phyloP scores from a whole-genome alignment of 768 basidiomycete genomes.

The Phaffia australis region DNA sequence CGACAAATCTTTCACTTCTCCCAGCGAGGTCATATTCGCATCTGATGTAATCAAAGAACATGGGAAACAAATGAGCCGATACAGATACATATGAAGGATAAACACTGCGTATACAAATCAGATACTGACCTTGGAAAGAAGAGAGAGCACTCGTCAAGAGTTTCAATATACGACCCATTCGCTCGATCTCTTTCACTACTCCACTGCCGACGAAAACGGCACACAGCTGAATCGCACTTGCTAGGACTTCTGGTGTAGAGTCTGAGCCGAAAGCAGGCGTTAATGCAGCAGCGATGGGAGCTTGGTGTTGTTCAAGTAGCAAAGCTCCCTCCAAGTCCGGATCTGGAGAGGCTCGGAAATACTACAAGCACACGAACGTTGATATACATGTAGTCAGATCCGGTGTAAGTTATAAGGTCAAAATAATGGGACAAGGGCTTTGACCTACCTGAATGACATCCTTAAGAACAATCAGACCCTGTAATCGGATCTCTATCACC shows the following conservation, averaged over 20 bases:
- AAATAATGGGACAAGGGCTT: not conserved
- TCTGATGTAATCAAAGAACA: conserved; percentile 42
- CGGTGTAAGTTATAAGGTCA: not conserved
- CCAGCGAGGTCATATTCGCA: conserved; percentile 69
- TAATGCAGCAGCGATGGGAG: conserved; percentile 91
- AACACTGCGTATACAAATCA: not conserved
- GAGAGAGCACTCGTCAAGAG: conserved; percentile 75
- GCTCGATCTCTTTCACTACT: conserved; percentile 72
- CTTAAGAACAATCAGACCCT: conserved; percentile 74
- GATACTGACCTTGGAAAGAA: conserved; percentile 67
- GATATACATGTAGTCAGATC: not conserved
- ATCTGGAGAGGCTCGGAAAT: conserved; percentile 76
- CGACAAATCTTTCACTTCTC: conserved; percentile 73
- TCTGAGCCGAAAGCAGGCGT: conserved; percentile 94
- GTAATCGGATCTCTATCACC: conserved; percentile 85
- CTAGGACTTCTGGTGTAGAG: conserved; percentile 87
- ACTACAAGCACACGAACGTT: conserved; percentile 42
- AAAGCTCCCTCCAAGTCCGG: conserved; percentile 83
- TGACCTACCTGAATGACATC: conserved; percentile 76
- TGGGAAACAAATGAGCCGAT: not conserved
- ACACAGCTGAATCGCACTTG: conserved; percentile 83
- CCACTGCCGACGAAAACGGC: conserved; percentile 93
- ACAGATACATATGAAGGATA: not conserved
- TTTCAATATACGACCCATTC: conserved; percentile 92
- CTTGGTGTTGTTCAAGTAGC: conserved; percentile 92